phyloP scores from a whole-genome alignment of 1,139 yeast species.

The Diutina ranongensis region DNA sequence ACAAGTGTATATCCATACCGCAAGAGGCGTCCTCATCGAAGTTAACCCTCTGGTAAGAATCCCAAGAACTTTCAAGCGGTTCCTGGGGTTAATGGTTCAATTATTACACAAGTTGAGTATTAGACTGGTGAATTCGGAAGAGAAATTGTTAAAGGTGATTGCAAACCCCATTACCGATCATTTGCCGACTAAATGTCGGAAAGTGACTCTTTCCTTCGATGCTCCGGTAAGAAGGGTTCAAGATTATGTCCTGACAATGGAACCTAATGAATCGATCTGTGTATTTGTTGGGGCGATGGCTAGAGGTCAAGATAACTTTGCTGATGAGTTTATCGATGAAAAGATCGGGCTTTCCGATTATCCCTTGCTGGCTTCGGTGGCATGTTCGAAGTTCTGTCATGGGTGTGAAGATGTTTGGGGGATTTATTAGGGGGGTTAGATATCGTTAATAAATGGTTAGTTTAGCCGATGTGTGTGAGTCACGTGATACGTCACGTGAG shows the following conservation, averaged over 20 bases:
- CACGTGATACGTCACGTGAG: too few relatives aligned
- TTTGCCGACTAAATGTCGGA: conserved; percentile 90
- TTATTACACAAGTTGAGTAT: conserved; percentile 83
- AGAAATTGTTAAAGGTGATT: conserved; percentile 82
- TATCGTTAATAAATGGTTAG: conserved; percentile 6
- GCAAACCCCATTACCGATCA: conserved; percentile 97
- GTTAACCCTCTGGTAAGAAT: conserved; percentile 94
- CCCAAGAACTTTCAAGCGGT: conserved; percentile 95
- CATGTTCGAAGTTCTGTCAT: conserved; percentile 95
- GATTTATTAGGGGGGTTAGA: conserved; percentile 21
- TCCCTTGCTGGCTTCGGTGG: conserved; percentile 94
- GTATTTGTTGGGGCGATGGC: conserved; percentile 99
- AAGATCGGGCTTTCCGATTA: conserved; percentile 92
- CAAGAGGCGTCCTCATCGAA: conserved; percentile 87
- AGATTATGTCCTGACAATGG: conserved; percentile 73
- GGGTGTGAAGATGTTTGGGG: conserved; percentile 98
- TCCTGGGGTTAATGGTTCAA: conserved; percentile 96
- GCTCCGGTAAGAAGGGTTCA: conserved; percentile 82
- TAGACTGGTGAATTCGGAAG: conserved; percentile 90
- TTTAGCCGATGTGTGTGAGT: too few relatives aligned
- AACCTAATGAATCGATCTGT: conserved; percentile 86
- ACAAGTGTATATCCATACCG: conserved; percentile 93
- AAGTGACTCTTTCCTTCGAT: conserved; percentile 87
- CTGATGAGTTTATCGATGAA: conserved; percentile 94
- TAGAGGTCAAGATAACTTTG: conserved; percentile 92